Conservation (phyloP, 2,329 filamentous ascomycete species). For the Aspergillus hortae region DNA sequence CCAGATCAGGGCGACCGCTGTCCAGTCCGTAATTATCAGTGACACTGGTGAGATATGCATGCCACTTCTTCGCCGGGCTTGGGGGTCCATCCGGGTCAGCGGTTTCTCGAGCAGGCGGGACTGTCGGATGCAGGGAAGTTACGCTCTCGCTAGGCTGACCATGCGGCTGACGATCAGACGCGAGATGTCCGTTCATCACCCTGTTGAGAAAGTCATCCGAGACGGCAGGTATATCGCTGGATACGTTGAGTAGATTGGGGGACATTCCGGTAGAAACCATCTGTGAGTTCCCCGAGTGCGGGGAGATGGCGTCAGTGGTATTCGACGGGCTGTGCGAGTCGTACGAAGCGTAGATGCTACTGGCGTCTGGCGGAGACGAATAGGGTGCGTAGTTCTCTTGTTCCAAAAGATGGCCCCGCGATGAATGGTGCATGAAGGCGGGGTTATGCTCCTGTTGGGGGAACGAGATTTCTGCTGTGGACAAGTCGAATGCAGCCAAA, state of each 20-base stretch:
- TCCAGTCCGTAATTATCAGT: conserved; percentile 64
- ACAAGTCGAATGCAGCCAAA: conserved; percentile 28
- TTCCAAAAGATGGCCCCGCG: conserved; percentile 1
- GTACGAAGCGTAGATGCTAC: conserved; percentile 3
- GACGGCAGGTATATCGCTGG: not conserved
- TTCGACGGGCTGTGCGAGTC: conserved; percentile 6
- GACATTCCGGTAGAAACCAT: conserved; percentile 2
- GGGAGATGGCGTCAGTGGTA: conserved; percentile 6
- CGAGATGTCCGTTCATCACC: conserved; percentile 8
- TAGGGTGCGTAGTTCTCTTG: not conserved
- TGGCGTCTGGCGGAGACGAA: conserved; percentile 1
- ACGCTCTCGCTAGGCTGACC: not conserved
- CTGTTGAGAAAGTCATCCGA: conserved; percentile 12
- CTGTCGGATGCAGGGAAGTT: not conserved
- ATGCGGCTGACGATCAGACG: not conserved
- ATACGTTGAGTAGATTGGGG: not conserved
- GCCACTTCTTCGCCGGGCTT: conserved; percentile 27
- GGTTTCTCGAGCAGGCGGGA: not conserved
- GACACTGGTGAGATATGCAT: conserved; percentile 30
- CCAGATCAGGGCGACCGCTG: conserved; percentile 64
- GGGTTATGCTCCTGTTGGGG: conserved; percentile 28
- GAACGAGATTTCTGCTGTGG: conserved; percentile 32
- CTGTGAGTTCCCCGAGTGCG: conserved; percentile 9
- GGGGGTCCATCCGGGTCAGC: conserved; percentile 29
- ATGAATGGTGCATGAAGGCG: conserved; percentile 27